Percentiles rank a stretch among this genome's conserved stretches.
phyloP scores from a whole-genome alignment of 768 basidiomycete species.

The Boletus tylopilopsis region DNA sequence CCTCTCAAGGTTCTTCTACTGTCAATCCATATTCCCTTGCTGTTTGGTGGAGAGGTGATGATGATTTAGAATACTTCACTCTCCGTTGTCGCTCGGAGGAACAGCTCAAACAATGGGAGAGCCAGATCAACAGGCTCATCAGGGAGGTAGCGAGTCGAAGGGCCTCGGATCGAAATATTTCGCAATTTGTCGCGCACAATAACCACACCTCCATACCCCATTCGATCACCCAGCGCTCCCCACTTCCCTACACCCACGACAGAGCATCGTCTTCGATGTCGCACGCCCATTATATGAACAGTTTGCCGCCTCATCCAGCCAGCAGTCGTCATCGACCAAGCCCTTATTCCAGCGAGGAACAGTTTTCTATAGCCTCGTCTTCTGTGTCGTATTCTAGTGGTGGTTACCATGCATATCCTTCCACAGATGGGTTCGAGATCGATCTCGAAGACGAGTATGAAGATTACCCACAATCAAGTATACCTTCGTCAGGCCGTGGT shows the following conservation, averaged over 20 bases:
- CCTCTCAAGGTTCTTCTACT: conserved; percentile 40
- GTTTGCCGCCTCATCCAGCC: conserved; percentile 31
- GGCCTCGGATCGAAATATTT: conserved; percentile 59
- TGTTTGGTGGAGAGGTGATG: conserved; percentile 94
- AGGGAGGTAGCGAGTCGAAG: conserved; percentile 68
- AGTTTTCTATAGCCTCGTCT: conserved; percentile 27
- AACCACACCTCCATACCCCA: conserved; percentile 41
- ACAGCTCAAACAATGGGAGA: conserved; percentile 90
- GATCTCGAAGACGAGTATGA: conserved; percentile 76
- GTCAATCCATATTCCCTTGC: conserved; percentile 73
- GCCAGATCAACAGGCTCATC: conserved; percentile 84
- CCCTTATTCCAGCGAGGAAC: conserved; percentile 40
- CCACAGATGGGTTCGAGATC: conserved; percentile 67
- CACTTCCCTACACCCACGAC: conserved; percentile 35
- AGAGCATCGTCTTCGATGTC: conserved; percentile 35
- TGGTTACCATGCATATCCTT: conserved; percentile 39
- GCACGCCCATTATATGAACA: conserved; percentile 29
- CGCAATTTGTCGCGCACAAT: conserved; percentile 44
- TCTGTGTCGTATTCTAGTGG: conserved; percentile 29
- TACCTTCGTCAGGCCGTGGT: conserved; percentile 60
- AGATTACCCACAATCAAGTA: conserved; percentile 57
- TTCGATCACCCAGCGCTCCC: conserved; percentile 31
- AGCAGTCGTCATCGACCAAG: conserved; percentile 34
- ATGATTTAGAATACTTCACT: conserved; percentile 90
- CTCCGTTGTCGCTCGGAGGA: conserved; percentile 92